Percentiles rank a stretch among this genome's conserved stretches.
These are phyloP conservation scores for Leonotis leonurus DNA, from an alignment of 257 asterid species.

Conservation along the genomic window DNA sequence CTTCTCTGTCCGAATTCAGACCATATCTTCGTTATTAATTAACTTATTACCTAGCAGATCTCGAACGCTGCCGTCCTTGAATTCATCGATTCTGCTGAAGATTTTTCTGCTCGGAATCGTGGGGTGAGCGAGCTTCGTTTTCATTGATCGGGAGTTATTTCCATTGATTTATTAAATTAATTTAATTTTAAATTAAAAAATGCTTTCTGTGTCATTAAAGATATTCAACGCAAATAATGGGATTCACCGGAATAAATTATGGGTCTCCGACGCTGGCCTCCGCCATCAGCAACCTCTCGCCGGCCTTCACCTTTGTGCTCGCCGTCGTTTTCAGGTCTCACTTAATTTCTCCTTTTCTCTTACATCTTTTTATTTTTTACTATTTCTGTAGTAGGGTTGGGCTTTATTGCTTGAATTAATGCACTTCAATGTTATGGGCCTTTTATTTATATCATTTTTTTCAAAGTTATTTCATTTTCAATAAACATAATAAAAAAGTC, in stretches of 20 bases:
- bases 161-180: background rate
- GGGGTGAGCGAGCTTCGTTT: conserved; percentile 38
- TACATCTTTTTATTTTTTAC: background rate
- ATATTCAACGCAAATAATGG: conserved; percentile 53
- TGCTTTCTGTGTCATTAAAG: conserved; percentile 14
- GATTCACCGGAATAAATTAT: conserved; percentile 52
- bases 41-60: too few species aligned
- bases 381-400: too few species aligned
- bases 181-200: too few species aligned
- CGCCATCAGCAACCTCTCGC: conserved; percentile 74
- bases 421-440: too few species aligned
- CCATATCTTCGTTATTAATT: too few species aligned
- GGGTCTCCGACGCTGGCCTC: conserved; percentile 79
- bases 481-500: too few species aligned
- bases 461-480: too few species aligned
- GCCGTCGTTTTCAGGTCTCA: conserved; percentile 54
- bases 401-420: too few species aligned
- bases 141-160: background rate
- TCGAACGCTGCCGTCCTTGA: conserved; percentile 46
- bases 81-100: conserved; percentile 40
- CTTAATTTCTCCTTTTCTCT: background rate
- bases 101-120: conserved; percentile 60
- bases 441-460: too few species aligned
- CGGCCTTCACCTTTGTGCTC: conserved; percentile 68
- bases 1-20: background rate